Percentiles rank a stretch among this genome's conserved stretches.
phyloP scores from a whole-genome alignment of 2,329 filamentous ascomycete genomes.

The Cercospora canescens region DNA sequence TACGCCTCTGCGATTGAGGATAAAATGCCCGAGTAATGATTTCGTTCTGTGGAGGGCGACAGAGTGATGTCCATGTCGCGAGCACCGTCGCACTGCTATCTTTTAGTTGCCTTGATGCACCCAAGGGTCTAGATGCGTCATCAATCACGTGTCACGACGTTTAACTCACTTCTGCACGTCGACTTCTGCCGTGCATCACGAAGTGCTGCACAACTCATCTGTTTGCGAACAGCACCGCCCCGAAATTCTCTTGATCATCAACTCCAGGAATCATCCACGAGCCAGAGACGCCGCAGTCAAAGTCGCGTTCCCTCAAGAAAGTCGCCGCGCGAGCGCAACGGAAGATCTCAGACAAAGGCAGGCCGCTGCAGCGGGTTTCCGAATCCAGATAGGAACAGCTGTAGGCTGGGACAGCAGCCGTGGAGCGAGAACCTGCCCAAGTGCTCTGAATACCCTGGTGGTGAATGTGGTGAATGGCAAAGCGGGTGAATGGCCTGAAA shows the following conservation, averaged over 20 bases:
- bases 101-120: background rate
- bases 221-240: background rate
- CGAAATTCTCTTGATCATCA: background rate
- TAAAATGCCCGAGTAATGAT: background rate
- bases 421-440: background rate
- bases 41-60: too few relatives aligned
- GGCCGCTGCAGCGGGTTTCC: background rate
- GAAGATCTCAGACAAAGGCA: background rate
- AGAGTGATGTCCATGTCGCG: background rate
- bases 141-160: background rate
- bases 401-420: background rate
- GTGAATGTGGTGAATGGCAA: background rate
- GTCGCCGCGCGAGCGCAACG: background rate
- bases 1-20: background rate
- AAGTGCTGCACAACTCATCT: background rate
- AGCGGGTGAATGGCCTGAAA: constrained; percentile 28
- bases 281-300: background rate
- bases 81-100: background rate
- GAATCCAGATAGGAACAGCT: background rate
- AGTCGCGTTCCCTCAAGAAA: background rate
- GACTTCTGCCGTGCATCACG: background rate
- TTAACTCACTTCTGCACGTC: background rate
- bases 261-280: background rate
- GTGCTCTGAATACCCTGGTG: background rate
- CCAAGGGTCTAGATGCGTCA: background rate